phyloP scores from a whole-genome alignment of 257 asterid species.

The Verbena officinalis region DNA sequence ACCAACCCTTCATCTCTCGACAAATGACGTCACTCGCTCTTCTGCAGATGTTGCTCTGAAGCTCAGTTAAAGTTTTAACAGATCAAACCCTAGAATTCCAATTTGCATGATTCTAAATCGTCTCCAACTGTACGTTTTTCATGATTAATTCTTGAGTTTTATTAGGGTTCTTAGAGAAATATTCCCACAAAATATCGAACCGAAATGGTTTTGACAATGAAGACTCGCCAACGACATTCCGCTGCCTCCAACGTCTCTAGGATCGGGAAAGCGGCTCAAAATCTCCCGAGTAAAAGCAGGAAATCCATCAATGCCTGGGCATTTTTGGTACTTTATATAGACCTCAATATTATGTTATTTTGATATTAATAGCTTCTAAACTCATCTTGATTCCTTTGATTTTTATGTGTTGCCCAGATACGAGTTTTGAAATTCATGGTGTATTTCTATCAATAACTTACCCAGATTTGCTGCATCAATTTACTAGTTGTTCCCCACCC shows the following conservation, averaged over 20 bases:
- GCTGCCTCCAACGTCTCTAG: neutral
- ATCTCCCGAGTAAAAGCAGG: slow-evolving; percentile 17
- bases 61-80: slow-evolving; percentile 1
- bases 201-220: slow-evolving; percentile 31
- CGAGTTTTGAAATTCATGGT: neutral
- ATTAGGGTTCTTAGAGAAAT: slow-evolving; percentile 1
- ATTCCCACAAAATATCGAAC: too few relatives aligned
- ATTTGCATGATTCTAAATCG: neutral
- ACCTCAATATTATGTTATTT: neutral
- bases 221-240: slow-evolving; percentile 1
- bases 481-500: neutral
- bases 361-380: neutral
- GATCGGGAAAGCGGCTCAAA: slow-evolving; percentile 9
- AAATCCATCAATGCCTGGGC: slow-evolving; percentile 40
- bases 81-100: neutral
- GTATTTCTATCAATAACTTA: neutral
- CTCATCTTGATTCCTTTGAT: neutral
- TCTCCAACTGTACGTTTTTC: too few relatives aligned
- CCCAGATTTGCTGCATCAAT: neutral
- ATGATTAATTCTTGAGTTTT: slow-evolving; percentile 13
- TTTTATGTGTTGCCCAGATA: neutral
- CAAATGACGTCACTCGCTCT: neutral
- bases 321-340: slow-evolving; percentile 38
- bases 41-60: neutral
- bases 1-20: too few relatives aligned